Base-by-base conservation (phyloP, 345 rosid species). In the Angophora floribunda region DNA sequence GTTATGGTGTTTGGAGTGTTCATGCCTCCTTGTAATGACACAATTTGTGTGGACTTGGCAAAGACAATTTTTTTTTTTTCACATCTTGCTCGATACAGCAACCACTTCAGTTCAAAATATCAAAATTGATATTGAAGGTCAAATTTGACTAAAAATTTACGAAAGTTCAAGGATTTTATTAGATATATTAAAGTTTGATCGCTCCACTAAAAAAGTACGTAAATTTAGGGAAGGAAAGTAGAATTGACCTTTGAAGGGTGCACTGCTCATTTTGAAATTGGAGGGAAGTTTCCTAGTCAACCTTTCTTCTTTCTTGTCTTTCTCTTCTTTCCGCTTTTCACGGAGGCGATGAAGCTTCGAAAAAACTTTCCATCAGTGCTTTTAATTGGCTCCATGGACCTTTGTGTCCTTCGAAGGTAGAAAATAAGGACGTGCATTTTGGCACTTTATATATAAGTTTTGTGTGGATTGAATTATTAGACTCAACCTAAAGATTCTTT, bases 391-490 rank as follows among this genome's bases (percentile, higher is more conserved):
- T 55, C 28, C 61, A 9, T 9, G 61, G 24, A 55, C 28, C 28
- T 55, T 22, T 22, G 13, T 0, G 61, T 55, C 12, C 24, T 22
- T 55, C 21, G 59, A 55, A 8, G 61, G 28, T 8, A 11, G 61
- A 55, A 55, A 22, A 55, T 55, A 55, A 55, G 4, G 61, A 21
- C 4, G 26, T 5, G 61, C 61, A 55, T 22, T 22, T 55, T 21
- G 61, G 28, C 4, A 22, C 1, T 55, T 55, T 1, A 55, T 4
- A 50, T 50, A 55, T 21, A 22, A 6, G 3, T 55, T 55, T 55
- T 0, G 0, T 55, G 28, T 1, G 1, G 28, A 0, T 5, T 57
- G 63, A 22, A 57, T 57, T 21, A 57, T 57, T 57, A 57, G 11
- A 24, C 11, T 21, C 5, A 57, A 57, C 63, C 63, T 57, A 22